phyloP scores from a whole-genome alignment of 2,329 filamentous ascomycete species.

The Cordyceps pruinosa region DNA sequence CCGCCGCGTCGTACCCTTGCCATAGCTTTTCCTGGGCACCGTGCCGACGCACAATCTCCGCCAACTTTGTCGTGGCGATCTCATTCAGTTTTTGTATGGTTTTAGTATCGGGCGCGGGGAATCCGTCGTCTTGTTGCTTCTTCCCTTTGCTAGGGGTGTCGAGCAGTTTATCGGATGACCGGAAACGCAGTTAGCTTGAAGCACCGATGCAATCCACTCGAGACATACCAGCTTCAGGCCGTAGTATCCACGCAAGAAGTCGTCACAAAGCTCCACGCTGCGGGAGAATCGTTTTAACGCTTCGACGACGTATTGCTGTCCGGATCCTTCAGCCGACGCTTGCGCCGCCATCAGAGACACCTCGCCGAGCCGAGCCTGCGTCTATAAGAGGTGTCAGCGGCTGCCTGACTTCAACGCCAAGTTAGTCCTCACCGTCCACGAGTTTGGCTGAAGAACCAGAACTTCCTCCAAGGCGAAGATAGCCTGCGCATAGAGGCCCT shows the following conservation, averaged over 20 bases:
- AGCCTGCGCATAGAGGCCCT: constrained; percentile 74
- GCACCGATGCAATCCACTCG: background rate
- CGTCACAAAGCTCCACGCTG: constrained; percentile 87
- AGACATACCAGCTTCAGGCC: constrained; percentile 67
- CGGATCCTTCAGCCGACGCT: constrained; percentile 32
- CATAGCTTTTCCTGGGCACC: constrained; percentile 56
- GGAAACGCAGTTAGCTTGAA: background rate
- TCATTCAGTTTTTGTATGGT: constrained; percentile 64
- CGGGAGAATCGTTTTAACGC: constrained; percentile 80
- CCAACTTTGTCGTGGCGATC: constrained; percentile 64
- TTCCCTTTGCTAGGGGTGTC: constrained; percentile 34
- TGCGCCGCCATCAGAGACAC: constrained; percentile 64
- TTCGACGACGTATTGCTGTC: constrained; percentile 55
- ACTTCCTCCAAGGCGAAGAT: constrained; percentile 89
- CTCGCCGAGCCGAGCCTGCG: constrained; percentile 83
- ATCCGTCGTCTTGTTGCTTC: constrained; percentile 43
- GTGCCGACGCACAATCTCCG: constrained; percentile 65
- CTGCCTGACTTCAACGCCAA: background rate
- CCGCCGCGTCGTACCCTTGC: constrained; percentile 65
- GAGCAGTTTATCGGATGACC: constrained; percentile 47
- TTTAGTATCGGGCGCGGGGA: constrained; percentile 47
- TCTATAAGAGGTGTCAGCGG: constrained; percentile 38
- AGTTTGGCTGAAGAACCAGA: constrained; percentile 76
- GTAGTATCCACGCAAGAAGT: constrained; percentile 88
- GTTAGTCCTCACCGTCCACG: constrained; percentile 74